Percentiles rank a stretch among this genome's conserved stretches.
Conservation (phyloP, 2,329 filamentous ascomycete genomes). For the Emmonsiellopsis sp. region DNA sequence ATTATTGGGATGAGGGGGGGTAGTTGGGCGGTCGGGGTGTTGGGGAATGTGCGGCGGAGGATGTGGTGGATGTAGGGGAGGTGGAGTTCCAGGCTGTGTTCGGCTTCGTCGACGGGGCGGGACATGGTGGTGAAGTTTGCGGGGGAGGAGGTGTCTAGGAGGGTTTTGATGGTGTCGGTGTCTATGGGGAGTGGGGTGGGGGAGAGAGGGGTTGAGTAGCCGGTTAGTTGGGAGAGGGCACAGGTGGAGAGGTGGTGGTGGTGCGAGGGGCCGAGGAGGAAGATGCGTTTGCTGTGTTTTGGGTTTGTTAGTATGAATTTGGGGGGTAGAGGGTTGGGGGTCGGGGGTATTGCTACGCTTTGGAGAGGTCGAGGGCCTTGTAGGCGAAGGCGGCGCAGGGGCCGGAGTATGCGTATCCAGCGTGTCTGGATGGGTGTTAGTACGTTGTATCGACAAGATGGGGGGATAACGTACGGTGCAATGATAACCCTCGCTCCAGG, state of each 20-base stretch:
- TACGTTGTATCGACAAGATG: constrained; percentile 11
- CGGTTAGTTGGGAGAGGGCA: constrained; percentile 62
- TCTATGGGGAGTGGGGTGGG: constrained; percentile 36
- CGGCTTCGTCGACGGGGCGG: constrained; percentile 58
- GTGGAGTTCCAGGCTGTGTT: constrained; percentile 97
- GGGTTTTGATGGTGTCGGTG: constrained; percentile 32
- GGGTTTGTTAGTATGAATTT: constrained; percentile 2
- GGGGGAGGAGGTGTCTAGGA: constrained; percentile 23
- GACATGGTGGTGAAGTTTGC: constrained; percentile 50
- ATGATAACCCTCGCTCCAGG: constrained; percentile 75
- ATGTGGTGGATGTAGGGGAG: constrained; percentile 86
- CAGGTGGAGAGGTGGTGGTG: constrained; percentile 70
- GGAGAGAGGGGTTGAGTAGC: constrained; percentile 37
- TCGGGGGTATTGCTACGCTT: constrained; percentile 44
- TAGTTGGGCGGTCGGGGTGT: constrained; percentile 46
- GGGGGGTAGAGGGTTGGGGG: neutral
- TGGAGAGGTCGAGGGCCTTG: constrained; percentile 72
- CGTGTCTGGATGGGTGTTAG: constrained; percentile 56
- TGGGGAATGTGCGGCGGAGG: constrained; percentile 45
- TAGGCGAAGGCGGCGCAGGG: constrained; percentile 92
- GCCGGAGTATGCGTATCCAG: constrained; percentile 87
- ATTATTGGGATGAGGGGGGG: constrained; percentile 78
- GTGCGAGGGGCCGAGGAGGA: constrained; percentile 88
- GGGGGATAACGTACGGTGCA: constrained; percentile 63
- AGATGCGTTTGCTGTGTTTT: constrained; percentile 63